These are phyloP conservation scores for Trichophyton simii DNA, from an alignment of 2,329 filamentous ascomycete genomes.

Conservation along the genomic window DNA sequence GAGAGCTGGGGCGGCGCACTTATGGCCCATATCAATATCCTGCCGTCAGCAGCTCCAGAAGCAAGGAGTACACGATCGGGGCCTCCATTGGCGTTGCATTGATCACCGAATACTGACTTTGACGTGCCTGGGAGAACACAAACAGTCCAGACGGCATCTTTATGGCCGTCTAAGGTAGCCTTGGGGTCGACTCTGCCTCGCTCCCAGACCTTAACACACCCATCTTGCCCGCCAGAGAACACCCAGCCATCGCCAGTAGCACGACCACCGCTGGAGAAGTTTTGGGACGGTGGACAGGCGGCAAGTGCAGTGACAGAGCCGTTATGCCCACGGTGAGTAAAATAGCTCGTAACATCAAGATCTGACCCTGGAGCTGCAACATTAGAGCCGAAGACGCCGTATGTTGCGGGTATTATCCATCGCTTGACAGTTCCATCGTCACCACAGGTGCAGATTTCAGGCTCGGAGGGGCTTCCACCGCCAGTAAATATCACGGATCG, in stretches of 20 bases:
- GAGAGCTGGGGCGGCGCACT: conserved; percentile 77
- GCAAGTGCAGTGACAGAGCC: conserved; percentile 78
- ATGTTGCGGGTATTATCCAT: conserved; percentile 81
- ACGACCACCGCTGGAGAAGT: conserved; percentile 78
- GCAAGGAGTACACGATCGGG: conserved; percentile 80
- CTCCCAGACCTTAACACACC: conserved; percentile 90
- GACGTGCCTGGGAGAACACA: conserved; percentile 80
- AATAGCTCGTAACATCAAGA: conserved; percentile 82
- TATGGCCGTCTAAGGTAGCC: conserved; percentile 84
- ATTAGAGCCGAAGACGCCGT: conserved; percentile 46
- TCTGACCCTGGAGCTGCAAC: conserved; percentile 53
- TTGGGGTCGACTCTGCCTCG: conserved; percentile 88
- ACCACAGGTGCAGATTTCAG: conserved; percentile 89
- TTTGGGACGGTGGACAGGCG: conserved; percentile 74
- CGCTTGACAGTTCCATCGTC: conserved; percentile 94
- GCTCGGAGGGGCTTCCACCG: conserved; percentile 86
- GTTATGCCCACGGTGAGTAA: conserved; percentile 88
- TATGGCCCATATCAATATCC: conserved; percentile 86
- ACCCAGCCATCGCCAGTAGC: conserved; percentile 93
- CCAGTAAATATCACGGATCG: conserved; percentile 93
- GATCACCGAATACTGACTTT: conserved; percentile 63
- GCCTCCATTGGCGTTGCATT: conserved; percentile 59
- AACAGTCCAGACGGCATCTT: conserved; percentile 89
- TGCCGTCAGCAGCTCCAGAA: conserved; percentile 82
- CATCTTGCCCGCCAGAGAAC: conserved; percentile 91